Evolutionary conservation across 148 eudicot genomes (phyloP).

Genomic region (Diospyros lotus): DNA sequence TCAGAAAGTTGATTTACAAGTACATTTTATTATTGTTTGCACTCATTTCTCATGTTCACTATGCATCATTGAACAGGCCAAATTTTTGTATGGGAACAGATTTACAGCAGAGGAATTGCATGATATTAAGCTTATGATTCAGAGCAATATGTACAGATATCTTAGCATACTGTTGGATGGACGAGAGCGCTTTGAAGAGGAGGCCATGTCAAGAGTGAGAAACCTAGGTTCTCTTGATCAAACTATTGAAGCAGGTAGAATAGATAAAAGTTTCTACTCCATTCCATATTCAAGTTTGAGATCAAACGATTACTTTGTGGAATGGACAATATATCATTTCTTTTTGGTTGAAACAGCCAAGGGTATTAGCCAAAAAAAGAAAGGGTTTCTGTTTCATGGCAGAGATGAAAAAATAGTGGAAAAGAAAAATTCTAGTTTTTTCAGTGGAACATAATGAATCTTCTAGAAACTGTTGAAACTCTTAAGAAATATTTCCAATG

Average conservation of each 20-base stretch:
- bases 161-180: constrained; percentile 91
- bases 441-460: too few relatives aligned
- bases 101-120: constrained; percentile 74
- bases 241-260: constrained; percentile 44
- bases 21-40: not conserved
- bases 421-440: too few relatives aligned
- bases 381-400: too few relatives aligned
- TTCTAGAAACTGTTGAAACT: too few relatives aligned
- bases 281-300: constrained; percentile 11
- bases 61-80: constrained; percentile 60
- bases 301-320: not conserved
- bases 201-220: constrained; percentile 39
- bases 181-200: constrained; percentile 93
- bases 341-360: too few relatives aligned
- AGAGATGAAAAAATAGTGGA: too few relatives aligned
- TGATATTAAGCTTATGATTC: constrained; percentile 91
- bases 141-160: constrained; percentile 91
- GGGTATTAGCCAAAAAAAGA: too few relatives aligned
- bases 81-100: constrained; percentile 75
- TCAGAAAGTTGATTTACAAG: too few relatives aligned
- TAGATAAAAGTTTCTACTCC: constrained; percentile 3
- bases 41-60: constrained; percentile 11
- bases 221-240: constrained; percentile 22
- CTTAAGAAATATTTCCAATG: too few relatives aligned
- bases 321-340: too few relatives aligned